Evolutionary conservation across 495 filamentous ascomycete genomes (phyloP).

Genomic region (Penicillium riverlandense): DNA sequence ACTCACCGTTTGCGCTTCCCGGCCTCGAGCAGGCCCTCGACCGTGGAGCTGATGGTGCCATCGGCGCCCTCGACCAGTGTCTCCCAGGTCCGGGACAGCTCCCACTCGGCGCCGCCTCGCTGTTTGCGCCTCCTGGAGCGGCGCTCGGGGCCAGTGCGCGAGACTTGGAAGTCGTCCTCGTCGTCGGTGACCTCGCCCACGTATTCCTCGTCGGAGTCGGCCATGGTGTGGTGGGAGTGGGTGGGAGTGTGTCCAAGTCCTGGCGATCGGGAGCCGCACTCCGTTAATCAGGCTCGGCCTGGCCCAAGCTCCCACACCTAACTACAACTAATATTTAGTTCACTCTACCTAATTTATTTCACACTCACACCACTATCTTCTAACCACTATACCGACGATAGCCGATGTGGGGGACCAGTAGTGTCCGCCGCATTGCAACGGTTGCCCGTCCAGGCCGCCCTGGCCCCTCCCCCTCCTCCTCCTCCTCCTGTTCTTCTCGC

Average conservation of each 20-base stretch:
- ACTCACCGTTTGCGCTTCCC: slow-evolving; percentile 67
- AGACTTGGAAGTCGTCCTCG: slow-evolving; percentile 62
- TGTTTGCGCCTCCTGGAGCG: slow-evolving; percentile 42
- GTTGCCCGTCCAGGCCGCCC: slow-evolving; percentile 11
- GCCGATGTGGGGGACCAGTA: slow-evolving; percentile 38
- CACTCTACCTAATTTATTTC: too few species aligned
- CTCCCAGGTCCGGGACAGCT: slow-evolving; percentile 55
- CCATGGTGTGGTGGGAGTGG: slow-evolving; percentile 18
- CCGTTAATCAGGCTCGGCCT: too few species aligned
- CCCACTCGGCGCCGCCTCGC: slow-evolving; percentile 51
- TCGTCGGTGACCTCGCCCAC: slow-evolving; percentile 73
- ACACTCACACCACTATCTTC: too few species aligned
- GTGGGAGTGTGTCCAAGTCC: background rate
- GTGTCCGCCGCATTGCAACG: too few species aligned
- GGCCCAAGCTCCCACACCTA: slow-evolving; percentile 54
- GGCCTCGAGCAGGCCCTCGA: slow-evolving; percentile 63
- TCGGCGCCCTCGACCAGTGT: slow-evolving; percentile 64
- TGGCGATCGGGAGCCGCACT: too few species aligned
- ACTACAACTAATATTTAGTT: too few species aligned
- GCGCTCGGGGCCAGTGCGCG: slow-evolving; percentile 28
- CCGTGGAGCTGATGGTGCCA: slow-evolving; percentile 63
- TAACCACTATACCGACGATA: slow-evolving; percentile 11
- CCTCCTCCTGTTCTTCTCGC: slow-evolving; percentile 11
- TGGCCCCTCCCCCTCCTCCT: slow-evolving; percentile 22
- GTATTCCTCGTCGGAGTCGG: slow-evolving; percentile 75